Conservation (phyloP, 306 rosid species). For the Alnus glutinosa region DNA sequence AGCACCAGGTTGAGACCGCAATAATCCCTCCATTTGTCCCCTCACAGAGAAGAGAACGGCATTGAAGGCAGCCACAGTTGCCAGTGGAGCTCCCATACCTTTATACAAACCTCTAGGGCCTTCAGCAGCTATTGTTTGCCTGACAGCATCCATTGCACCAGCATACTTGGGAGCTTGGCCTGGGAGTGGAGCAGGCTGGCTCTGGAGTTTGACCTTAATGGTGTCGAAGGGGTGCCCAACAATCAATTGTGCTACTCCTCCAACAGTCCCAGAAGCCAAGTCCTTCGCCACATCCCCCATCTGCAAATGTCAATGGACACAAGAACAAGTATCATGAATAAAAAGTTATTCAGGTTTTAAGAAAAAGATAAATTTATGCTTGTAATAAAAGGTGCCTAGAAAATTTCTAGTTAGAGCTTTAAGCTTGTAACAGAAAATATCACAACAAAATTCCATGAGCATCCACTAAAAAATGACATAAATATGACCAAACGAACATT, state of each 20-base stretch:
- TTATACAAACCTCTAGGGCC: constrained; percentile 91
- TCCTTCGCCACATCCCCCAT: constrained; percentile 96
- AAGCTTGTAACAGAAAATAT: background rate
- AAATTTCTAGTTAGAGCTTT: background rate
- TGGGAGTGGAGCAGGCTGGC: constrained; percentile 88
- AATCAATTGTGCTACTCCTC: constrained; percentile 91
- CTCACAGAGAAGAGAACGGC: constrained; percentile 88
- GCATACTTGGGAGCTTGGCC: constrained; percentile 78
- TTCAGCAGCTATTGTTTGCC: constrained; percentile 89
- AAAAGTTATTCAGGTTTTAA: background rate
- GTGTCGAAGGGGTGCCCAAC: constrained; percentile 96
- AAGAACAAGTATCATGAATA: background rate
- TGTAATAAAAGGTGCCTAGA: background rate
- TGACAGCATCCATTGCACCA: constrained; percentile 93
- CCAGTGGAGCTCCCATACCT: constrained; percentile 99
- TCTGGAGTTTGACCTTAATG: constrained; percentile 96
- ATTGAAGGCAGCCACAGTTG: constrained; percentile 94
- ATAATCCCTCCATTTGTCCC: constrained; percentile 79
- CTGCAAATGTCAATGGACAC: constrained; percentile 28
- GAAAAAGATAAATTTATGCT: background rate
- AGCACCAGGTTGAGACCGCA: constrained; percentile 78
- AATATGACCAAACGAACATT: background rate
- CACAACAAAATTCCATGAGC: background rate
- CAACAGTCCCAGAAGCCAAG: constrained; percentile 86
- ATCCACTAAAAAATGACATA: background rate